phyloP scores from a whole-genome alignment of 352 stramenopile species.

The Aphanomyces invadans region DNA sequence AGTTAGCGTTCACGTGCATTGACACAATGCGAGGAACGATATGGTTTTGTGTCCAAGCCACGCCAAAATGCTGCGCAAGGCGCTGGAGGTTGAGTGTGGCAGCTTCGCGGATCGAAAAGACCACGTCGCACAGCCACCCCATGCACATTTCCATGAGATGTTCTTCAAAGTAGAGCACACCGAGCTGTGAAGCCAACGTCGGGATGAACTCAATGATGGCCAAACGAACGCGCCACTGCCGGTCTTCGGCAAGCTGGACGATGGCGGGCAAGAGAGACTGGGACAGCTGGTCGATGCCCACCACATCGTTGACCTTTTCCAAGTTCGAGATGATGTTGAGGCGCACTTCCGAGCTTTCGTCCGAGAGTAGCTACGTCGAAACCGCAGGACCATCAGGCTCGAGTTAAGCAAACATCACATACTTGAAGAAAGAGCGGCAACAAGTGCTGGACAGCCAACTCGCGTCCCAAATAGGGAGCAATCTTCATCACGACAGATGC shows the following conservation, averaged over 20 bases:
- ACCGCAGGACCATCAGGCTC: not conserved
- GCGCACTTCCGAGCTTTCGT: conserved; percentile 95
- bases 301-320: conserved; percentile 92
- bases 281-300: conserved; percentile 95
- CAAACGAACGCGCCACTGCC: conserved; percentile 97
- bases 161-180: conserved; percentile 94
- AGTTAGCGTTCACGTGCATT: conserved; percentile 91
- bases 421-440: conserved; percentile 92
- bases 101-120: conserved; percentile 95
- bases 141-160: conserved; percentile 93
- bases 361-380: conserved; percentile 81
- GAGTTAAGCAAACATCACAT: conserved; percentile 22
- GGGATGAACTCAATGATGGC: conserved; percentile 99
- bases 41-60: conserved; percentile 90
- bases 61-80: conserved; percentile 92
- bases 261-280: conserved; percentile 97
- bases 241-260: conserved; percentile 95
- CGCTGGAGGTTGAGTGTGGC: conserved; percentile 93
- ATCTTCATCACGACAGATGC: conserved; percentile 94
- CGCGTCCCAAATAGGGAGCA: conserved; percentile 87
- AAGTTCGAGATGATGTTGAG: conserved; percentile 99
- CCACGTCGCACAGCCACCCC: conserved; percentile 94
- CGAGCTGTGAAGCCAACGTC: conserved; percentile 92
- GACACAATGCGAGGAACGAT: conserved; percentile 92
- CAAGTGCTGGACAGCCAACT: conserved; percentile 91